These are phyloP conservation scores for Corchorus capsularis DNA, from an alignment of 345 rosid genomes.

Conservation along the genomic window DNA sequence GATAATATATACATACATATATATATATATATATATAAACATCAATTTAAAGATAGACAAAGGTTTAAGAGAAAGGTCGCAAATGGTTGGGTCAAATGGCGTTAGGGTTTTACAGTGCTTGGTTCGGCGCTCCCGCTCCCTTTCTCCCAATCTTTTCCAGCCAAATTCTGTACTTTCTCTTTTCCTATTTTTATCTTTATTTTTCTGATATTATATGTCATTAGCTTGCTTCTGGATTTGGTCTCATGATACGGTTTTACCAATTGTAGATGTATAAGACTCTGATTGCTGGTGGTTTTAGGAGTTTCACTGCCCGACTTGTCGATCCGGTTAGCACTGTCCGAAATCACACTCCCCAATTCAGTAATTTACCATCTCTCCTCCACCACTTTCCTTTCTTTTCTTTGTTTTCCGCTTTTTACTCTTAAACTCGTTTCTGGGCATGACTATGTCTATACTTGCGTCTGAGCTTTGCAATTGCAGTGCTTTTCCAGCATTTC, in stretches of 20 bases:
- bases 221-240: too few species aligned
- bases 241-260: background rate
- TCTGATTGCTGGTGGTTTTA: constrained; percentile 38
- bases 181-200: background rate
- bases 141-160: constrained; percentile 27
- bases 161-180: background rate
- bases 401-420: background rate
- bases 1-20: background rate
- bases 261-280: constrained; percentile 13
- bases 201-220: background rate
- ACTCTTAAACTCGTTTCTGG: background rate
- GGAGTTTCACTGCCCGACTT: constrained; percentile 47
- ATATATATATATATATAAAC: background rate
- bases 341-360: constrained; percentile 33
- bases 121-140: constrained; percentile 50
- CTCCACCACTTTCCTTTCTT: background rate
- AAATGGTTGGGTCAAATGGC: constrained; percentile 72
- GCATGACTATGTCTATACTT: too few species aligned
- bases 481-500: too few species aligned
- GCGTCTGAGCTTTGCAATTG: background rate
- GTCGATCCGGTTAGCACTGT: constrained; percentile 28
- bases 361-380: constrained; percentile 34
- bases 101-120: constrained; percentile 52
- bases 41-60: background rate
- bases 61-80: background rate